phyloP scores from a whole-genome alignment of 352 stramenopile genomes.

The Phytophthora pini region DNA sequence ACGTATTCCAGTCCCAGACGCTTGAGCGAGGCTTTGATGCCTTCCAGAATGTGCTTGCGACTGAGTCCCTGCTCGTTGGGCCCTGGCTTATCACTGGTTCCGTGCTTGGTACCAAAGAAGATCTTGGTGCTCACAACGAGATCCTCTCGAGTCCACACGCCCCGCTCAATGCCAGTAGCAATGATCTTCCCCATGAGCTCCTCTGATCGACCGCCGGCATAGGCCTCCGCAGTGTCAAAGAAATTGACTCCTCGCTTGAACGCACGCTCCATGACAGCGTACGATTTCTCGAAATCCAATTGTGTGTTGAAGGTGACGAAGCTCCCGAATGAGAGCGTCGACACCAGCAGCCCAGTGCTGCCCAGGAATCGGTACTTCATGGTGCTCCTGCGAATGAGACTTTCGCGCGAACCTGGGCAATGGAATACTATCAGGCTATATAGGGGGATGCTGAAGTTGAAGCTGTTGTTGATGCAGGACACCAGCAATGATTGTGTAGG shows the following conservation, averaged over 20 bases:
- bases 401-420: no score
- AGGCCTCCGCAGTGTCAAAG: constrained; percentile 68
- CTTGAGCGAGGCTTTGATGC: constrained; percentile 45
- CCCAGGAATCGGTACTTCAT: constrained; percentile 65
- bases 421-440: no score
- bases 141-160: constrained; percentile 55
- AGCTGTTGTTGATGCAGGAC: background rate
- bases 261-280: constrained; percentile 55
- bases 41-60: constrained; percentile 50
- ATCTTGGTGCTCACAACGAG: constrained; percentile 75
- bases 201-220: constrained; percentile 51
- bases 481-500: constrained; percentile 3
- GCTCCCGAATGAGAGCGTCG: constrained; percentile 53
- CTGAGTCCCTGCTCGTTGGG: constrained; percentile 44
- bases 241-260: constrained; percentile 72
- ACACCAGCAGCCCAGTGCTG: constrained; percentile 54
- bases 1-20: constrained; percentile 56
- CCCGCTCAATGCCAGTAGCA: constrained; percentile 48
- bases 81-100: constrained; percentile 14
- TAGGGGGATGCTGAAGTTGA: constrained; percentile 5
- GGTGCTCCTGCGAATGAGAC: background rate
- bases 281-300: constrained; percentile 55
- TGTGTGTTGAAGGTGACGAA: constrained; percentile 57
- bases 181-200: constrained; percentile 62
- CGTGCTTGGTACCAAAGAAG: constrained; percentile 46